Conservation (phyloP, 495 filamentous ascomycete species). For the Tuber indicum region DNA sequence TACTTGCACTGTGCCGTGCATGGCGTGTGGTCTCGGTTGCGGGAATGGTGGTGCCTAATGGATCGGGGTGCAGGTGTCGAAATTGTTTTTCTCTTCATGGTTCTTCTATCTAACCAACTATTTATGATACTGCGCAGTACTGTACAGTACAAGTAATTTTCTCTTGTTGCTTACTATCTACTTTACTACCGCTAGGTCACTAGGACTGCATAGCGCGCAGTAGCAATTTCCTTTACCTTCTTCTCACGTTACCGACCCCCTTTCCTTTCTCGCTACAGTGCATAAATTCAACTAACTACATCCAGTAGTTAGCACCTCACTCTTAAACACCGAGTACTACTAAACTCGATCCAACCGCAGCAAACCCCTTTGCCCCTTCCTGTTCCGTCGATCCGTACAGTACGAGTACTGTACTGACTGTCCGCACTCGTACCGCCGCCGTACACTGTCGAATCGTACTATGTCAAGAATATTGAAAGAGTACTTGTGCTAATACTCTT, state of each 20-base stretch:
- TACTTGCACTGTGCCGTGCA: constrained; percentile 15
- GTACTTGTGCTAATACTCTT: constrained; percentile 13
- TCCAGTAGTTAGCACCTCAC: not conserved
- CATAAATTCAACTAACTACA: not conserved
- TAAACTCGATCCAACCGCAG: not conserved
- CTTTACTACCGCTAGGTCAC: not conserved
- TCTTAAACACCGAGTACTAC: not conserved
- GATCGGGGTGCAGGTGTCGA: constrained; percentile 25
- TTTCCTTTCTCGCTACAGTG: not conserved
- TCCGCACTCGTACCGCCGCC: no score
- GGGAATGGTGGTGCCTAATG: constrained; percentile 29
- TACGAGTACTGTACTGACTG: not conserved
- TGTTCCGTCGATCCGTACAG: constrained; percentile 1
- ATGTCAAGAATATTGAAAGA: constrained; percentile 28
- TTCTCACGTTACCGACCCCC: not conserved
- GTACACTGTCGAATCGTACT: constrained; percentile 16
- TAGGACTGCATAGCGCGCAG: not conserved
- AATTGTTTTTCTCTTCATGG: not conserved
- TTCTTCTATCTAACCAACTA: not conserved
- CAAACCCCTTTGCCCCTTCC: not conserved
- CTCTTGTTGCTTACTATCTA: not conserved
- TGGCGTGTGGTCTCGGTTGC: constrained; percentile 18
- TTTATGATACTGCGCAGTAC: no score
- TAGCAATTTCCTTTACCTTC: not conserved
- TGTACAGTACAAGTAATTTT: not conserved